These are phyloP conservation scores for Mucor sp. DNA, from an alignment of 371 early-diverging fungal species.

Conservation along the genomic window DNA sequence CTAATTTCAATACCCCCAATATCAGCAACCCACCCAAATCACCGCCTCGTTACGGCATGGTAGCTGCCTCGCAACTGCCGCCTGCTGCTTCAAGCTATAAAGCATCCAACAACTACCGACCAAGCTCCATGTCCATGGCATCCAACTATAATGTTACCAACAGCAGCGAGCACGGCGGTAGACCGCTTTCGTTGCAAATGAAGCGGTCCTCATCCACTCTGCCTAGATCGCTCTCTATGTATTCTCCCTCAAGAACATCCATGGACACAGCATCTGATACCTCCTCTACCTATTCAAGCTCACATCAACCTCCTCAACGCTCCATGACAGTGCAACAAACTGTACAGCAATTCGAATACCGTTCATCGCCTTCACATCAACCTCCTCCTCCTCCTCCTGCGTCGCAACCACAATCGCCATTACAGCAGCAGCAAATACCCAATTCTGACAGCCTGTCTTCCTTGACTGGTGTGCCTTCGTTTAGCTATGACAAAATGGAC, in stretches of 20 bases:
- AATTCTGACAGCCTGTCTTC: constrained; percentile 1
- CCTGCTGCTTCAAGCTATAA: not conserved
- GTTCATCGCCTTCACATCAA: not conserved
- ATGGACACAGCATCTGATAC: constrained; percentile 12
- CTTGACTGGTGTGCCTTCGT: constrained; percentile 18
- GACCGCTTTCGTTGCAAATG: constrained; percentile 23
- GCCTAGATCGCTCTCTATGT: constrained; percentile 24
- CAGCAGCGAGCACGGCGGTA: not conserved
- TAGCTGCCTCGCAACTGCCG: not conserved
- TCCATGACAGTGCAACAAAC: not conserved
- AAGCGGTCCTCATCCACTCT: constrained; percentile 6
- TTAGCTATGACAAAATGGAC: constrained; percentile 53
- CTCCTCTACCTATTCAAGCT: constrained; percentile 6
- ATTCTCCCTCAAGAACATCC: constrained; percentile 15
- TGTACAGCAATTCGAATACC: not conserved
- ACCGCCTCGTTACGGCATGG: not conserved
- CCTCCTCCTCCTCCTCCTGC: not conserved
- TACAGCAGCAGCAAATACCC: constrained; percentile 4
- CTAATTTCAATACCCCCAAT: constrained; percentile 9
- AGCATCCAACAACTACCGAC: not conserved
- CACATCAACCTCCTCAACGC: not conserved
- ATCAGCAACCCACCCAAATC: not conserved
- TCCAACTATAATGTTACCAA: not conserved
- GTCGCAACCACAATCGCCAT: not conserved
- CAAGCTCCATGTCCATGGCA: constrained; percentile 22